phyloP scores from a whole-genome alignment of 2,329 filamentous ascomycete genomes.

The Claviceps pazoutovae region DNA sequence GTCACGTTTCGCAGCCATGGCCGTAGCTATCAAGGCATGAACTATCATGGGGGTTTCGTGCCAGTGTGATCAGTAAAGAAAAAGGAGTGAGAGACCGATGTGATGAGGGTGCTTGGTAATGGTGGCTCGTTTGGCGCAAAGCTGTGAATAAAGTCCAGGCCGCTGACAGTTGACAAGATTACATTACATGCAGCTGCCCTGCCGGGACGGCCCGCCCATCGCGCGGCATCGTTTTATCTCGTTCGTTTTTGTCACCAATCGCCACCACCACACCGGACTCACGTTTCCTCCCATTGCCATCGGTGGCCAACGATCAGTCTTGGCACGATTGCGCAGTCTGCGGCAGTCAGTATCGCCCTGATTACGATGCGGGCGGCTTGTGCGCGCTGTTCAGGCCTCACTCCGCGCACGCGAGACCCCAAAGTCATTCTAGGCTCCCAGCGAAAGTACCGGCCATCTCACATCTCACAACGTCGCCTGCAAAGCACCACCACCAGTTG shows the following conservation, averaged over 20 bases:
- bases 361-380: slow-evolving; percentile 17
- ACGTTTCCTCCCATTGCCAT: background rate
- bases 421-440: background rate
- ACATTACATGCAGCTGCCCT: background rate
- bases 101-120: background rate
- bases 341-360: background rate
- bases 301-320: too few relatives aligned
- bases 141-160: too few relatives aligned
- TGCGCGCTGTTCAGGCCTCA: slow-evolving; percentile 12
- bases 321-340: background rate
- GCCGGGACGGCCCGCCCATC: background rate
- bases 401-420: slow-evolving; percentile 2
- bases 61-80: background rate
- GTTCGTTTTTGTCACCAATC: background rate
- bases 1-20: slow-evolving; percentile 24
- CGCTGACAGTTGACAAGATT: background rate
- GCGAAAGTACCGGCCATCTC: slow-evolving; percentile 1
- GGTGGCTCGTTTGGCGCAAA: background rate
- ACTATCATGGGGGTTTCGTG: background rate
- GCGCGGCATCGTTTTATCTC: background rate
- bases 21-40: background rate
- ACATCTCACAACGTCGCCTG: slow-evolving; percentile 11
- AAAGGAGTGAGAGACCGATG: background rate
- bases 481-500: slow-evolving; percentile 15
- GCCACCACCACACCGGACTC: background rate